Evolutionary conservation across 257 asterid genomes (phyloP).

Genomic region (Datura wrightii): DNA sequence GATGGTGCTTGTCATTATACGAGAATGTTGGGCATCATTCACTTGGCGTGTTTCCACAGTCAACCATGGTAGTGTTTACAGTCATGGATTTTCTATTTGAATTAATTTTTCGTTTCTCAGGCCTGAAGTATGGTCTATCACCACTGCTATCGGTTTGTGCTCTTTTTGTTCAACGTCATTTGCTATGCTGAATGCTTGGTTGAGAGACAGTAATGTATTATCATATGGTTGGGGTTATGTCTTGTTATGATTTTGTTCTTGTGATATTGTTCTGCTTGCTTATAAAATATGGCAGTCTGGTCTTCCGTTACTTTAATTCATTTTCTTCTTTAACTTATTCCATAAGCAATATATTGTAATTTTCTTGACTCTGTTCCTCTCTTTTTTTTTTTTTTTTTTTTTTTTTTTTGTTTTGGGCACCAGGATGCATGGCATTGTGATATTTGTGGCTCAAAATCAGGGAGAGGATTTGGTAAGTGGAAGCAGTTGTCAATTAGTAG

Average conservation of each 20-base stretch:
- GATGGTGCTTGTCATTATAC: slow-evolving; percentile 94
- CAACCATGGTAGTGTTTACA: slow-evolving; percentile 72
- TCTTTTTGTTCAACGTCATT: neutral
- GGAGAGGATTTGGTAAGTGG: slow-evolving; percentile 96
- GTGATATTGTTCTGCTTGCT: slow-evolving; percentile 11
- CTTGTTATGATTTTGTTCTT: neutral
- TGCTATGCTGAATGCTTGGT: slow-evolving; percentile 6
- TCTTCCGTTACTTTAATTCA: neutral
- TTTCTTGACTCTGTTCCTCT: neutral
- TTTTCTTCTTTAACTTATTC: slow-evolving; percentile 2
- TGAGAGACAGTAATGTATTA: neutral
- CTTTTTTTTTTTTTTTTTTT: neutral
- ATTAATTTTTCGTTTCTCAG: neutral
- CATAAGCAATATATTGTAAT: slow-evolving; percentile 33
- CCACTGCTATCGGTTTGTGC: neutral
- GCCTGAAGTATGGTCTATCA: neutral
- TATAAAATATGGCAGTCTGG: slow-evolving; percentile 5
- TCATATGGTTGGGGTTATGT: neutral
- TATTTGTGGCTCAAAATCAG: slow-evolving; percentile 94
- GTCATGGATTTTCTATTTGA: neutral
- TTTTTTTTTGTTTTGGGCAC: too few relatives aligned
- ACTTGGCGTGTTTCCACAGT: slow-evolving; percentile 93
- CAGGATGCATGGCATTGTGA: slow-evolving; percentile 99
- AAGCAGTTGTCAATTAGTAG: neutral
- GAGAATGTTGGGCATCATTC: slow-evolving; percentile 95